Conservation (phyloP, 2,329 filamentous ascomycete species). For the Aspergillus ibericus region DNA sequence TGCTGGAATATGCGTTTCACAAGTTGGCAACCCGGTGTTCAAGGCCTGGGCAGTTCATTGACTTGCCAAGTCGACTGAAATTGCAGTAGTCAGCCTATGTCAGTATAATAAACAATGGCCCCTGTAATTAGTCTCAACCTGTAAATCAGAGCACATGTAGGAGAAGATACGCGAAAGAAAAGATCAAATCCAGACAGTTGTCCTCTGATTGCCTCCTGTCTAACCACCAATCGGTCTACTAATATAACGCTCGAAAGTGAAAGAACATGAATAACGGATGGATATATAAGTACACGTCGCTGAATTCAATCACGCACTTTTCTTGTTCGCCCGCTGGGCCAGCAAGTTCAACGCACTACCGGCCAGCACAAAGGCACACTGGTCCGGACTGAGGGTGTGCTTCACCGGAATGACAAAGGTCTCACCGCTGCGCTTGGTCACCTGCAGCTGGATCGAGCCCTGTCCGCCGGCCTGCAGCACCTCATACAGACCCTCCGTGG, state of each 20-base stretch:
- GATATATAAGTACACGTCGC: conserved; percentile 2
- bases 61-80: too few relatives aligned
- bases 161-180: background rate
- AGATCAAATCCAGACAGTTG: background rate
- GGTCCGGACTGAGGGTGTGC: conserved; percentile 85
- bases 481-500: conserved; percentile 79
- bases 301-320: conserved; percentile 1
- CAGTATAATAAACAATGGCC: too few relatives aligned
- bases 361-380: conserved; percentile 87
- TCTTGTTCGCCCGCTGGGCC: conserved; percentile 48
- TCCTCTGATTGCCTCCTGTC: background rate
- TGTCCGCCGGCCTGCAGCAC: conserved; percentile 57
- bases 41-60: too few relatives aligned
- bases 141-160: too few relatives aligned
- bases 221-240: background rate
- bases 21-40: too few relatives aligned
- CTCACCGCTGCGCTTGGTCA: conserved; percentile 52
- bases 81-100: too few relatives aligned
- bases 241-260: background rate
- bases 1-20: too few relatives aligned
- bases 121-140: too few relatives aligned
- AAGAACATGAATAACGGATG: background rate
- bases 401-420: conserved; percentile 72
- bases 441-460: conserved; percentile 21
- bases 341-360: conserved; percentile 91